Evolutionary conservation across 345 rosid species (phyloP), one percentile per base, ranked within the genome.

Genomic region (Gynandropsis gynandra): DNA sequence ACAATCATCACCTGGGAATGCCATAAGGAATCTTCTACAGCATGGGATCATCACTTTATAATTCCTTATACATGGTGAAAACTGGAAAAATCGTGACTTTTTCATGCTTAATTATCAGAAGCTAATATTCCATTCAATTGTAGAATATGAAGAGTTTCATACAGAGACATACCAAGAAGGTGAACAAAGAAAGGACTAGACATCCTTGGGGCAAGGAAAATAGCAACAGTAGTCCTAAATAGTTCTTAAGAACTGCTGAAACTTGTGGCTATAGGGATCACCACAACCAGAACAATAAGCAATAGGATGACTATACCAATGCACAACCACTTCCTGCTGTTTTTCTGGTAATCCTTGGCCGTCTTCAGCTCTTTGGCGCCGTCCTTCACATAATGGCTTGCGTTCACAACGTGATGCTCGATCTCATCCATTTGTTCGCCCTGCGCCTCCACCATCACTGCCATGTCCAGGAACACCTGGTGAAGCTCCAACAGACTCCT

Each of bases 381-480:
- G 41, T 76, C 92, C 48, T 78, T 81, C 15, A 93, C 99, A 15
- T 85, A 85, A 47, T 85, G 82, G 8, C 80, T 66, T 0, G 95
- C 99, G 45, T 73, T 85, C 78, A 85, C 27, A 50, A 88, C 97
- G 42, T 93, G 97, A 47, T 81, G 94, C 65, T 83, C 95, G 7
- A 88, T 93, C 55, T 93, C 90, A 54, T 93, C 95, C 80, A 93
- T 72, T 68, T 93, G 81, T 70, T 88, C 97, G 1, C 94, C 99
- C 48, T 93, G 99, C 0, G 89, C 55, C 67, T 85, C 94, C 39
- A 88, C 97, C 95, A 88, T 85, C 36, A 93, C 94, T 0, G 95
- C 89, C 99, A 85, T 93, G 60, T 92, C 98, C 18, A 87, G 8
- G 59, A 92, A 92, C 72, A 87, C 81, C 39, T 87, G 98, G 46